These are phyloP conservation scores for Persicaria tinctoria DNA, from an alignment of 148 eudicot species.

Conservation along the genomic window DNA sequence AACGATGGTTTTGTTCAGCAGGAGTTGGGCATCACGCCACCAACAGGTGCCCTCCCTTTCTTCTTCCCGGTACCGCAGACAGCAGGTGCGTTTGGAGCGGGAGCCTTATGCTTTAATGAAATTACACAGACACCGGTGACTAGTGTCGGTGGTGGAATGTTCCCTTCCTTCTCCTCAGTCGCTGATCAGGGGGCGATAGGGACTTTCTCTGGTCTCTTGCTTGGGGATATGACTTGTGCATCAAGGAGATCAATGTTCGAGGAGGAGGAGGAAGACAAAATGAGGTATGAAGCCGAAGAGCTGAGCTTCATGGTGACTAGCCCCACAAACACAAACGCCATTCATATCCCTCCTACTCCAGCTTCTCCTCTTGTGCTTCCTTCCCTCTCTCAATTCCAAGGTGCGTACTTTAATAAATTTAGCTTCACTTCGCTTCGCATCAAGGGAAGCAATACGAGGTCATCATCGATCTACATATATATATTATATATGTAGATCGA, in stretches of 20 bases:
- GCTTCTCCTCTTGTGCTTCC: constrained; percentile 25
- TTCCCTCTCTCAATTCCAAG: constrained; percentile 41
- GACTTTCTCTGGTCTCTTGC: constrained; percentile 34
- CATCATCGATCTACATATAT: too few relatives aligned
- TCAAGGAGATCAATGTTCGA: constrained; percentile 24
- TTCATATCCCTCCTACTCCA: constrained; percentile 17
- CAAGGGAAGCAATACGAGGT: too few relatives aligned
- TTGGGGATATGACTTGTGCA: constrained; percentile 49
- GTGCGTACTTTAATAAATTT: constrained; percentile 20
- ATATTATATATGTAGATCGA: too few relatives aligned
- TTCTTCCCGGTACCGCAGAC: constrained; percentile 42
- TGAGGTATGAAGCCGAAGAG: constrained; percentile 34
- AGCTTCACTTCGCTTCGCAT: neutral
- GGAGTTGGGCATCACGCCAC: neutral
- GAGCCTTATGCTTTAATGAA: constrained; percentile 36
- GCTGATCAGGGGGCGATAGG: constrained; percentile 19
- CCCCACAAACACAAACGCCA: constrained; percentile 15
- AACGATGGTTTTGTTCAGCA: neutral
- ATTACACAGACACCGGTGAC: neutral
- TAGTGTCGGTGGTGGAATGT: neutral
- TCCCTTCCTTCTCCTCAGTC: constrained; percentile 15
- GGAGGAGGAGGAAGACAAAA: constrained; percentile 31
- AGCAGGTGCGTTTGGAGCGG: constrained; percentile 13
- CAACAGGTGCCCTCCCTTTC: constrained; percentile 20
- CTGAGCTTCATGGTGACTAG: constrained; percentile 33